Conservation (phyloP, 192 early-diverging fungal species). For the Gamsiella multidivaricata region DNA sequence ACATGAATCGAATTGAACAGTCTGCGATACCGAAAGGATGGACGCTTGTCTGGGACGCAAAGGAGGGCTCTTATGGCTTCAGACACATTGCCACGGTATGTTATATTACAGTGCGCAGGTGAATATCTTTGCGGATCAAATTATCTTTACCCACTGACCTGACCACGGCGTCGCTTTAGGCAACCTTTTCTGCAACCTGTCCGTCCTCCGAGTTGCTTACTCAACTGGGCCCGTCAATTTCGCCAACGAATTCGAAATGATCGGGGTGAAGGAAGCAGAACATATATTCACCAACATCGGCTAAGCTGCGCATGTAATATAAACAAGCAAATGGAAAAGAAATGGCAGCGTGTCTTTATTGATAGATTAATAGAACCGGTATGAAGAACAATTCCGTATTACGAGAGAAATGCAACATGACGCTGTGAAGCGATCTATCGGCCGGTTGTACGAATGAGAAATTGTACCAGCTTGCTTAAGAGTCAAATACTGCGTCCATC, state of each 20-base stretch:
- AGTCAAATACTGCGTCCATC: conserved; percentile 40
- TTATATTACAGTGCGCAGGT: too few species aligned
- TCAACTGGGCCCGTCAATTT: background rate
- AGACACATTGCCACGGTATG: conserved; percentile 19
- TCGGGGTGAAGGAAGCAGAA: too few species aligned
- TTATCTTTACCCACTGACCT: too few species aligned
- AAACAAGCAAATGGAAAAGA: too few species aligned
- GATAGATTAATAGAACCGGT: background rate
- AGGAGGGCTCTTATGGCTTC: conserved; percentile 9
- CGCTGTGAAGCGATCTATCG: too few species aligned
- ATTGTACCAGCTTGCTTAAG: conserved; percentile 19
- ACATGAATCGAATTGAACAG: conserved; percentile 15
- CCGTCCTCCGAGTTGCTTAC: conserved; percentile 2
- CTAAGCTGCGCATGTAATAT: too few species aligned
- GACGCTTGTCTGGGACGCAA: conserved; percentile 16
- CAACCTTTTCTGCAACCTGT: conserved; percentile 4
- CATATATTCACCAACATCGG: too few species aligned
- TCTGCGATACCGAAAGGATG: conserved; percentile 11
- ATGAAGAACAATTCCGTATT: background rate
- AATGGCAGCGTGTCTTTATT: too few species aligned
- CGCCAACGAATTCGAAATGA: too few species aligned
- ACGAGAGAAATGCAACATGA: too few species aligned
- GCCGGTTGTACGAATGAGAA: too few species aligned
- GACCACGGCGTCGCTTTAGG: conserved; percentile 2
- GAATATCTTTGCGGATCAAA: background rate